A percentile compares a stretch with the other conserved stretches of the same genome.
phyloP scores from a whole-genome alignment of 257 asterid species.

The Salvia rosmarinus region DNA sequence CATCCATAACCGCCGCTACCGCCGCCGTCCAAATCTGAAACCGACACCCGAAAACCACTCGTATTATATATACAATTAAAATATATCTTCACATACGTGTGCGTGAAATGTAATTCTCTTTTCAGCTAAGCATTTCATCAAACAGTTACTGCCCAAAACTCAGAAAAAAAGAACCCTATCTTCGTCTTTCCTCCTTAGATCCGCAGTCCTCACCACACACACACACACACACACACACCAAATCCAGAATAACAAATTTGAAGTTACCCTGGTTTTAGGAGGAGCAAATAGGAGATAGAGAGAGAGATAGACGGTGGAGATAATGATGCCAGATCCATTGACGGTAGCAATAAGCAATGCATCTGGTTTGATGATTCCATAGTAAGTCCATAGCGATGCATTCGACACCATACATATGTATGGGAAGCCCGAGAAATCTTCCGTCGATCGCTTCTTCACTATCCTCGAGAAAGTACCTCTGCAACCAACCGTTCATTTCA shows the following conservation, averaged over 20 bases:
- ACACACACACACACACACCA: too few species aligned
- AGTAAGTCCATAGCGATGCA: constrained; percentile 37
- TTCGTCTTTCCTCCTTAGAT: too few species aligned
- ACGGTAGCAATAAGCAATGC: constrained; percentile 35
- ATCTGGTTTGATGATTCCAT: constrained; percentile 36
- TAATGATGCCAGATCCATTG: constrained; percentile 36
- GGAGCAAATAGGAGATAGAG: too few species aligned
- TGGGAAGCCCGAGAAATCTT: constrained; percentile 37
- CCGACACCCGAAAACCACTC: constrained; percentile 3
- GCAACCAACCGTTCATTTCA: not conserved
- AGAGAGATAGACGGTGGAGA: constrained; percentile 26
- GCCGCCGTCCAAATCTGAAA: constrained; percentile 37
- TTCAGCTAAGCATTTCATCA: not conserved
- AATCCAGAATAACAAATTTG: not conserved
- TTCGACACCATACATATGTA: constrained; percentile 36
- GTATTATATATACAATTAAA: too few species aligned
- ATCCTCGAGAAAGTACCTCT: constrained; percentile 38
- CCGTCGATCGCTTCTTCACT: constrained; percentile 32
- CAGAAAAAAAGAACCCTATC: not conserved
- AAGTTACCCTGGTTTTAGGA: too few species aligned
- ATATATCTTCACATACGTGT: too few species aligned
- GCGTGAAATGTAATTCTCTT: not conserved
- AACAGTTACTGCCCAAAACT: not conserved
- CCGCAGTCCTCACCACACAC: too few species aligned
- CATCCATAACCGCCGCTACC: constrained; percentile 30